Conservation (phyloP, 148 eudicot species). For the Chenopodium berlandieri region DNA sequence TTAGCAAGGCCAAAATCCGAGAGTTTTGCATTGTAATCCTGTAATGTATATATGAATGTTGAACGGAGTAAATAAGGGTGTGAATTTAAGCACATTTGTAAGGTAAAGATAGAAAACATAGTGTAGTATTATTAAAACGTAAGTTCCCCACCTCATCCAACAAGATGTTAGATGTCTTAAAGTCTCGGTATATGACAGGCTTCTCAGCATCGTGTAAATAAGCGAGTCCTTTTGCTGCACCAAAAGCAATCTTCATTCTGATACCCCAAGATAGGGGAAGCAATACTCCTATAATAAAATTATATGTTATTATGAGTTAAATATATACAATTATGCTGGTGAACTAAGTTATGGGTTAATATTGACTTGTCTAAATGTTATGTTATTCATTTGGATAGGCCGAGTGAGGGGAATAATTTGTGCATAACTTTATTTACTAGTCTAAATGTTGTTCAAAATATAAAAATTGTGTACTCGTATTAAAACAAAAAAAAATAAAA, state of each 20-base stretch:
- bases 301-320: too few species aligned
- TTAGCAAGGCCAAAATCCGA: conserved; percentile 94
- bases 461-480: too few species aligned
- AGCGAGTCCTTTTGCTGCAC: conserved; percentile 91
- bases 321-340: too few species aligned
- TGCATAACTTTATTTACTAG: too few species aligned
- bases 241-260: conserved; percentile 83
- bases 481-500: too few species aligned
- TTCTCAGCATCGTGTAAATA: conserved; percentile 84
- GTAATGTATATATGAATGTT: background rate
- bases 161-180: conserved; percentile 82
- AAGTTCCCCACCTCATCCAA: conserved; percentile 63
- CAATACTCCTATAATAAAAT: conserved; percentile 52
- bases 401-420: too few species aligned
- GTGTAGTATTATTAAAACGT: background rate
- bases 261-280: conserved; percentile 87
- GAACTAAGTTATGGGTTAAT: too few species aligned
- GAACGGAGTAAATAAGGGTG: background rate
- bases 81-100: background rate
- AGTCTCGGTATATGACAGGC: conserved; percentile 88
- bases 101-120: background rate
- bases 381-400: too few species aligned
- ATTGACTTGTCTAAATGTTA: too few species aligned
- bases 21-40: conserved; percentile 89
- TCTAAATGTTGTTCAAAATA: too few species aligned